Conservation (phyloP, 495 filamentous ascomycete genomes). For the Hypoxylon fragiforme region DNA sequence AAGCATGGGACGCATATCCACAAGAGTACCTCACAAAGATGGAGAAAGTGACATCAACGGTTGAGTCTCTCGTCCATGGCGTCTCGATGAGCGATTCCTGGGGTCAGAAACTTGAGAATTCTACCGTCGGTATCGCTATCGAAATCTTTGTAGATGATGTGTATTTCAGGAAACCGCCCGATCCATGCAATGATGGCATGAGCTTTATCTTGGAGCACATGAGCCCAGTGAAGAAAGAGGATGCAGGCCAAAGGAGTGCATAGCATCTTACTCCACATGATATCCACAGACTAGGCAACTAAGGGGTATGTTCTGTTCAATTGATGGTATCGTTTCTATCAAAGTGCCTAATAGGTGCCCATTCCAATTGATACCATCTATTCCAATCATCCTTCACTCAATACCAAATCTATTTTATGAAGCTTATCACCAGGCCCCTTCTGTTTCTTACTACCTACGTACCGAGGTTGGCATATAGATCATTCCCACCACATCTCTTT, state of each 20-base stretch:
- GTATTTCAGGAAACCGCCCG: slow-evolving; percentile 17
- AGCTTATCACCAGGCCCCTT: too few relatives aligned
- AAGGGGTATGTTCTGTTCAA: too few relatives aligned
- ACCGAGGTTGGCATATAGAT: too few relatives aligned
- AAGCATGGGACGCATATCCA: slow-evolving; percentile 33
- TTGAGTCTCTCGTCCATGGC: slow-evolving; percentile 20
- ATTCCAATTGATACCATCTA: too few relatives aligned
- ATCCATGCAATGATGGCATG: slow-evolving; percentile 29
- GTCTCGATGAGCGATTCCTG: slow-evolving; percentile 11
- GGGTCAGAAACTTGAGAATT: slow-evolving; percentile 19
- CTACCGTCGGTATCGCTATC: slow-evolving; percentile 13
- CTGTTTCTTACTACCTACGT: too few relatives aligned
- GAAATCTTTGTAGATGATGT: slow-evolving; percentile 31
- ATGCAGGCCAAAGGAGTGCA: neutral
- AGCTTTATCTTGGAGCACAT: slow-evolving; percentile 15
- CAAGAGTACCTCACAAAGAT: slow-evolving; percentile 25
- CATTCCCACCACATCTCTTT: slow-evolving; percentile 25
- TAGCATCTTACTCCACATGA: neutral
- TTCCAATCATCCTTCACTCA: too few relatives aligned
- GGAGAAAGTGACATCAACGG: slow-evolving; percentile 20
- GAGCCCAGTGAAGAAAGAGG: slow-evolving; percentile 11
- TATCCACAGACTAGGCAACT: too few relatives aligned
- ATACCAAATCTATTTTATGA: too few relatives aligned
- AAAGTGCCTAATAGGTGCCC: too few relatives aligned
- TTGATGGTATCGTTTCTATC: too few relatives aligned